Conservation (phyloP, 2,329 filamentous ascomycete genomes). For the Hypocreales sp. region DNA sequence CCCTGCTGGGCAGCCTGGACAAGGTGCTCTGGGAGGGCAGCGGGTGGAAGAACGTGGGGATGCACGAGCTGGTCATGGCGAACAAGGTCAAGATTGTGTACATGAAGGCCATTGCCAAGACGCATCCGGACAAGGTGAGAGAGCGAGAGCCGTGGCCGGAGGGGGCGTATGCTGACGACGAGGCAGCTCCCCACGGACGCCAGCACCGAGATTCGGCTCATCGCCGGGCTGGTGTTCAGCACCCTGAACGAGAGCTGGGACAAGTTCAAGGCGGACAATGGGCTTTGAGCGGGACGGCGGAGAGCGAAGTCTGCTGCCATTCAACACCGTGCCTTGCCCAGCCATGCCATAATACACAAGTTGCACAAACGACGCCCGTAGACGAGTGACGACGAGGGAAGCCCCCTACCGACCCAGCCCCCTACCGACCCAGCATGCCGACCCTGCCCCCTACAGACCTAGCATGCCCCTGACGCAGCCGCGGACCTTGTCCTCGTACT, state of each 20-base stretch:
- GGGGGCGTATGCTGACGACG: constrained; percentile 7
- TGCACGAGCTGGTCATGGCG: constrained; percentile 84
- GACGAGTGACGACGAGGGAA: too few species aligned
- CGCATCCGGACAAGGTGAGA: constrained; percentile 96
- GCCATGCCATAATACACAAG: constrained; percentile 3
- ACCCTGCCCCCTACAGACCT: constrained; percentile 48
- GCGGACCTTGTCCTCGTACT: constrained; percentile 78
- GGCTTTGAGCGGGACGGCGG: constrained; percentile 25
- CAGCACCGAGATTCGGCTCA: constrained; percentile 48
- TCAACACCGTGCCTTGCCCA: constrained; percentile 10
- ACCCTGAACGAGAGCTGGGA: constrained; percentile 61
- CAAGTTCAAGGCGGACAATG: constrained; percentile 56
- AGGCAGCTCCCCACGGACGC: constrained; percentile 46
- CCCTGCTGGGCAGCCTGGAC: constrained; percentile 74
- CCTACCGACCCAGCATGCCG: constrained; percentile 58
- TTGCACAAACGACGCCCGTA: too few species aligned
- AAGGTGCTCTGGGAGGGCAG: constrained; percentile 80
- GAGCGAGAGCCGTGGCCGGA: too few species aligned
- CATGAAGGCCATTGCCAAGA: constrained; percentile 98
- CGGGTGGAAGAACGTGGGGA: constrained; percentile 91
- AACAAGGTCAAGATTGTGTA: constrained; percentile 95
- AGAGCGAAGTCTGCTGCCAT: constrained; percentile 2
- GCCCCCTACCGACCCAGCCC: too few species aligned
- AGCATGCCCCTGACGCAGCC: constrained; percentile 67
- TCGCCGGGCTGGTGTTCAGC: constrained; percentile 49